A percentile compares a stretch with the other conserved stretches of the same genome.
Evolutionary conservation across 495 filamentous ascomycete species (phyloP).

Genomic region (Arthonia radiata): DNA sequence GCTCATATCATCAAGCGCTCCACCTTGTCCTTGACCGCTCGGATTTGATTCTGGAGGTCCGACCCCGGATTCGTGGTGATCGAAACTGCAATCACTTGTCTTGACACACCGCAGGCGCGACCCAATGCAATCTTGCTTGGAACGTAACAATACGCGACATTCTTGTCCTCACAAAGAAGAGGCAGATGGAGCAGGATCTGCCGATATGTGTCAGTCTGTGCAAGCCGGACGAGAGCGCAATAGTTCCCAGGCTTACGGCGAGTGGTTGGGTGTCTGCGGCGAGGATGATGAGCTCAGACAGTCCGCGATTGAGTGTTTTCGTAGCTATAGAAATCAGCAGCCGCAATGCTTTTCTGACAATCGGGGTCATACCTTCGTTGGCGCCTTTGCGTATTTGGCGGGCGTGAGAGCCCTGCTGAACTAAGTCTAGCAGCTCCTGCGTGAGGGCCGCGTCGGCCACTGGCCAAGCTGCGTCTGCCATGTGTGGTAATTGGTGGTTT

Average conservation of each 20-base stretch:
- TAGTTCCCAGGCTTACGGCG: background rate
- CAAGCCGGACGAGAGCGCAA: background rate
- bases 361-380: constrained; percentile 23
- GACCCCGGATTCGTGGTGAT: constrained; percentile 87
- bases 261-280: constrained; percentile 36
- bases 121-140: constrained; percentile 39
- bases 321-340: constrained; percentile 26
- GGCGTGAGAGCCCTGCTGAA: constrained; percentile 70
- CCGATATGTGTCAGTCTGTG: constrained; percentile 34
- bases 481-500: too few relatives aligned
- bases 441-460: too few relatives aligned
- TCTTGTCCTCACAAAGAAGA: constrained; percentile 62
- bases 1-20: constrained; percentile 86
- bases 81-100: constrained; percentile 64
- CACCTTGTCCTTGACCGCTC: constrained; percentile 74
- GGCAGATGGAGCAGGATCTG: constrained; percentile 83
- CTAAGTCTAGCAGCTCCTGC: constrained; percentile 60
- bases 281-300: constrained; percentile 59
- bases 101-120: constrained; percentile 57
- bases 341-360: constrained; percentile 2
- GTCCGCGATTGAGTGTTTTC: constrained; percentile 53
- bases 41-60: constrained; percentile 67
- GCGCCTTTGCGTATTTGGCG: constrained; percentile 75
- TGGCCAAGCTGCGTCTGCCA: too few relatives aligned
- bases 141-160: constrained; percentile 45